Evolutionary conservation across 305 asterid species (phyloP), one percentile per base, ranked within the genome.

Genomic region (Solanum hybrid): DNA sequence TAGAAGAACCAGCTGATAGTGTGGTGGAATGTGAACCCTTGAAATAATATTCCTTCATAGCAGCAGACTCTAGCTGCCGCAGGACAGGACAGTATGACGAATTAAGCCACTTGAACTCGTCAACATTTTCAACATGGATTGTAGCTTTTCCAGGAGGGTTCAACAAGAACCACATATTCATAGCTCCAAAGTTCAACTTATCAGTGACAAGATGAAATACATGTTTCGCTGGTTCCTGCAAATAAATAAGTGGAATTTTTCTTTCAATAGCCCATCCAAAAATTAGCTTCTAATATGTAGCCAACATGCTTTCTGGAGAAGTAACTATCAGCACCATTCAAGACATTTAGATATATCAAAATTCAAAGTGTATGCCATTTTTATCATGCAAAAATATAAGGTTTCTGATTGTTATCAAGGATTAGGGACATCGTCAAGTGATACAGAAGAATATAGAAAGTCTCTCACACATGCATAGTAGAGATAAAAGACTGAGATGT

Each of bases 141-240:
- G 99, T 94, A 92, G 99, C 99, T 94, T 95, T 96, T 75, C 99
- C 98, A 35, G 99, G 99, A 79, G 98, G 99, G 93, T 97, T 97
- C 96, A 97, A 92, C 88, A 97, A 95, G 93, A 97, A 97, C 99
- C 99, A 97, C 99, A 97, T 97, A 90, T 94, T 97, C 99, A 96
- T 96, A 38, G 99, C 99, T 36, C 98, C 99, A 92, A 96, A 97
- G 93, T 97, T 97, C 94, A 97, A 92, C 93, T 97, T 97, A 93
- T 97, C 98, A 35, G 98, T 96, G 87, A 97, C 99, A 38, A 97
- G 98, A 93, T 97, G 99, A 92, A 97, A 97, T 88, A 97, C 98
- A 40, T 97, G 99, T 89, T 97, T 95, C 92, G 90, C 96, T 79
- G 99, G 98, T 79, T 97, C 98, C 99, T 97, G 94, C 94, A 94